Percentiles rank a stretch among this genome's conserved stretches.
These are phyloP conservation scores for Misopates orontium DNA, from an alignment of 257 asterid genomes.

Conservation along the genomic window DNA sequence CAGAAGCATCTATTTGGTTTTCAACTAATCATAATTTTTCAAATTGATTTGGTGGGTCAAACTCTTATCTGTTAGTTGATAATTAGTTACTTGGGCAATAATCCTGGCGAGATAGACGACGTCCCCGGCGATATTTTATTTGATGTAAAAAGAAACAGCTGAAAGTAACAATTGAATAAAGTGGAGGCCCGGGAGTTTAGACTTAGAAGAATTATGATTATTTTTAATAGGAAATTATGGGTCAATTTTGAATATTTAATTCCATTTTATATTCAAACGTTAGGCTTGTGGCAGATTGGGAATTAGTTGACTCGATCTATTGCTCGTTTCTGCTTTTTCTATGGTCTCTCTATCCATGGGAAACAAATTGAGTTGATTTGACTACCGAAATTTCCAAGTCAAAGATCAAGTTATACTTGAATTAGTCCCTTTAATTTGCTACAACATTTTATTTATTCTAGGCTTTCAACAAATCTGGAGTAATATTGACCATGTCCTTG, in stretches of 20 bases:
- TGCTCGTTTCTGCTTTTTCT: slow-evolving; percentile 4
- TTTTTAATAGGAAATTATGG: background rate
- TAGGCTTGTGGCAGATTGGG: background rate
- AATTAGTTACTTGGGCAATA: slow-evolving; percentile 21
- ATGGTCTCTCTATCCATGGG: slow-evolving; percentile 3
- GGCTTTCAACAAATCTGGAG: no score
- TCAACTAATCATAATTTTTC: no score
- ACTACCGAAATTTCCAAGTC: no score
- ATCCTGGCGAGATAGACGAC: slow-evolving; percentile 37
- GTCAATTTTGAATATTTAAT: background rate
- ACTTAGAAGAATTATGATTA: slow-evolving; percentile 1
- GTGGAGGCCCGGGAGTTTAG: background rate
- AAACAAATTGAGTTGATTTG: slow-evolving; percentile 3
- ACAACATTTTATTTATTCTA: no score
- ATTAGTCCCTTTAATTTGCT: no score
- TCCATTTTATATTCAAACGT: slow-evolving; percentile 2
- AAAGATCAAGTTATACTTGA: no score
- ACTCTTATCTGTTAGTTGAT: no score
- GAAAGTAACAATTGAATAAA: slow-evolving; percentile 26
- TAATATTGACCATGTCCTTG: no score
- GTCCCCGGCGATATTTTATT: background rate
- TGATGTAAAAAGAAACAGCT: slow-evolving; percentile 16
- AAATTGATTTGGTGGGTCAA: no score
- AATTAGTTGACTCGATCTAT: slow-evolving; percentile 32
- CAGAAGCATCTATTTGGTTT: no score